Percentiles rank a stretch among this genome's conserved stretches.
These are phyloP conservation scores for Candida glucosophila DNA, from an alignment of 1,139 yeast genomes.

Conservation along the genomic window DNA sequence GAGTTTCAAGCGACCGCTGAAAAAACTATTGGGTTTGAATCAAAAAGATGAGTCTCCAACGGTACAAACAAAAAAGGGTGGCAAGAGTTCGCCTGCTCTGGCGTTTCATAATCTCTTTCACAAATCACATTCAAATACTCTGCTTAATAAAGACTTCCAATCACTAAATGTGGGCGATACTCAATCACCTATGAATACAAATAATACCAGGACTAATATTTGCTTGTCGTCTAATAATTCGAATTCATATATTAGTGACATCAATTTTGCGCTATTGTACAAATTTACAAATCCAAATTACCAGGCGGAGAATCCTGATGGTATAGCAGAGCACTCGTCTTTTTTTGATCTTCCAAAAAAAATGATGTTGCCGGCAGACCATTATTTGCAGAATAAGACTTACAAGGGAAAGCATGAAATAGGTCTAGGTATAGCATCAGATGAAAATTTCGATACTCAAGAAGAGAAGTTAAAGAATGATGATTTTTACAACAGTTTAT, in stretches of 20 bases:
- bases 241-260: slow-evolving; percentile 30
- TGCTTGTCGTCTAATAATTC: slow-evolving; percentile 34
- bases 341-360: slow-evolving; percentile 28
- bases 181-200: slow-evolving; percentile 8
- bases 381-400: slow-evolving; percentile 20
- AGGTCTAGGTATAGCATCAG: slow-evolving; percentile 16
- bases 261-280: slow-evolving; percentile 24
- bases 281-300: slow-evolving; percentile 33
- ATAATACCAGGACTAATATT: slow-evolving; percentile 16
- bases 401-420: slow-evolving; percentile 13
- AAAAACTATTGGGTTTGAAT: slow-evolving; percentile 16
- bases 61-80: slow-evolving; percentile 11
- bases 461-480: slow-evolving; percentile 10
- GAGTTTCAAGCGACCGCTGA: slow-evolving; percentile 20
- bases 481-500: slow-evolving; percentile 17
- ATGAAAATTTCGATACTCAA: slow-evolving; percentile 6
- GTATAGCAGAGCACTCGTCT: slow-evolving; percentile 15
- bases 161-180: slow-evolving; percentile 4
- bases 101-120: slow-evolving; percentile 31
- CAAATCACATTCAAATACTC: slow-evolving; percentile 15
- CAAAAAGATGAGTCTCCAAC: slow-evolving; percentile 9
- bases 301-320: slow-evolving; percentile 15
- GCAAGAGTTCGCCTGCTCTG: slow-evolving; percentile 27
- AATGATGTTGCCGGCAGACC: slow-evolving; percentile 33
- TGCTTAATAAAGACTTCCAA: slow-evolving; percentile 7